Conservation (phyloP, 1,284 basidiomycete genomes). For the Ganoderma leucocontextum region DNA sequence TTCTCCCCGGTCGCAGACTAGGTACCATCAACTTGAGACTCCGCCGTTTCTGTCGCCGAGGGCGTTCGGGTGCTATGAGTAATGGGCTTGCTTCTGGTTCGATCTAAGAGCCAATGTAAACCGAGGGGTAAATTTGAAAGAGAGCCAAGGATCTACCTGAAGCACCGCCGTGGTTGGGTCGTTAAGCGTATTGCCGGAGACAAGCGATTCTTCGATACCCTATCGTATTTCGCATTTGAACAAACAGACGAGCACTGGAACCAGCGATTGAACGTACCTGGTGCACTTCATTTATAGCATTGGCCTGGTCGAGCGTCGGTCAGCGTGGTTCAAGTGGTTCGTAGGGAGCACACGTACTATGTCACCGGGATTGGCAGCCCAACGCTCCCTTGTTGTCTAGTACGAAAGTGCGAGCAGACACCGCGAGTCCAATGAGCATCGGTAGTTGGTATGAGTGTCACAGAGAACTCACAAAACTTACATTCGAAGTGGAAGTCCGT, state of each 20-base stretch:
- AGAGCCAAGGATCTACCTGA: constrained; percentile 9
- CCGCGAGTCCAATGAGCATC: background rate
- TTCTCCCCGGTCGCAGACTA: constrained; percentile 12
- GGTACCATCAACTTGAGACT: constrained; percentile 13
- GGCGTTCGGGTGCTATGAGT: background rate
- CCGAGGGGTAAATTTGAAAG: background rate
- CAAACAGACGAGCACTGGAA: rapidly evolving
- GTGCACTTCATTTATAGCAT: constrained; percentile 17
- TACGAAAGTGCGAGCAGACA: background rate
- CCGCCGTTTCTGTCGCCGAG: constrained; percentile 6
- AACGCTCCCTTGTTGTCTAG: background rate
- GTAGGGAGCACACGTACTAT: background rate
- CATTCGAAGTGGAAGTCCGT: background rate
- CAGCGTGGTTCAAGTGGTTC: background rate
- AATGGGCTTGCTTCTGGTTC: background rate
- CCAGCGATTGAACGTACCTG: constrained; percentile 7
- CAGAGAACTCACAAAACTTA: background rate
- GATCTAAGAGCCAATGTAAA: background rate
- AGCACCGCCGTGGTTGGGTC: background rate
- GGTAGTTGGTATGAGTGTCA: background rate
- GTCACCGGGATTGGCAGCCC: background rate
- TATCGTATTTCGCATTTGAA: background rate
- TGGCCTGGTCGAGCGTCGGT: background rate
- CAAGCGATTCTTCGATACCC: constrained; percentile 20
- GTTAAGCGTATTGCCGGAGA: constrained; percentile 13